phyloP scores from a whole-genome alignment of 1,284 basidiomycete species.

The Flammula alnicola region DNA sequence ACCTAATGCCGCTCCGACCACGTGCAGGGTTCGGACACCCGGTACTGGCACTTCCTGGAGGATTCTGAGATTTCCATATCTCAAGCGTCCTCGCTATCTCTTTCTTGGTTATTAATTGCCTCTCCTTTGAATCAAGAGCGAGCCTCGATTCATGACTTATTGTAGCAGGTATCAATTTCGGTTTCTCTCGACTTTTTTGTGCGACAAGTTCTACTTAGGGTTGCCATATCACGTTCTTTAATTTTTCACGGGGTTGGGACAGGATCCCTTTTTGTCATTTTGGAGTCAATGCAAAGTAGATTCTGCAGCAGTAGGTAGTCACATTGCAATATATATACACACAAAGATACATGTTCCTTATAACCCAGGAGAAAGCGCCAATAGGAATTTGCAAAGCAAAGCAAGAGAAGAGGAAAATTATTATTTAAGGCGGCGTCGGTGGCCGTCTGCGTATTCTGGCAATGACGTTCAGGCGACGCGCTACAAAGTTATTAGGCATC shows the following conservation, averaged over 20 bases:
- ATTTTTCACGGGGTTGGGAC: slow-evolving; percentile 21
- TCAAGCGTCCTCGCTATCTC: slow-evolving; percentile 3
- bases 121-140: slow-evolving; percentile 6
- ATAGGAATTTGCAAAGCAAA: slow-evolving; percentile 1
- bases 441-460: slow-evolving; percentile 46
- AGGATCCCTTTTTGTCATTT: slow-evolving; percentile 19
- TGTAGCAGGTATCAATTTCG: slow-evolving; percentile 15
- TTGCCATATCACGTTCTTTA: slow-evolving; percentile 20
- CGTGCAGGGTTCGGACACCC: slow-evolving; percentile 52
- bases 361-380: slow-evolving; percentile 1
- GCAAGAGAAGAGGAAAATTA: not conserved
- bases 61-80: slow-evolving; percentile 38
- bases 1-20: slow-evolving; percentile 41
- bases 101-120: slow-evolving; percentile 12
- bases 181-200: slow-evolving; percentile 15
- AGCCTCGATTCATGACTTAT: slow-evolving; percentile 11
- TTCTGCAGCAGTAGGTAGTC: slow-evolving; percentile 19
- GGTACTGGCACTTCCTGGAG: slow-evolving; percentile 49
- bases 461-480: slow-evolving; percentile 53
- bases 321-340: slow-evolving; percentile 19
- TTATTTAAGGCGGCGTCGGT: slow-evolving; percentile 22
- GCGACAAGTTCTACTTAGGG: not conserved
- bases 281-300: slow-evolving; percentile 9
- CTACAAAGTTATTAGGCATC: slow-evolving; percentile 33
- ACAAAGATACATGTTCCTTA: slow-evolving; percentile 19